These are phyloP conservation scores for Globisporangium perplexum DNA, from an alignment of 352 stramenopile species.

Conservation along the genomic window DNA sequence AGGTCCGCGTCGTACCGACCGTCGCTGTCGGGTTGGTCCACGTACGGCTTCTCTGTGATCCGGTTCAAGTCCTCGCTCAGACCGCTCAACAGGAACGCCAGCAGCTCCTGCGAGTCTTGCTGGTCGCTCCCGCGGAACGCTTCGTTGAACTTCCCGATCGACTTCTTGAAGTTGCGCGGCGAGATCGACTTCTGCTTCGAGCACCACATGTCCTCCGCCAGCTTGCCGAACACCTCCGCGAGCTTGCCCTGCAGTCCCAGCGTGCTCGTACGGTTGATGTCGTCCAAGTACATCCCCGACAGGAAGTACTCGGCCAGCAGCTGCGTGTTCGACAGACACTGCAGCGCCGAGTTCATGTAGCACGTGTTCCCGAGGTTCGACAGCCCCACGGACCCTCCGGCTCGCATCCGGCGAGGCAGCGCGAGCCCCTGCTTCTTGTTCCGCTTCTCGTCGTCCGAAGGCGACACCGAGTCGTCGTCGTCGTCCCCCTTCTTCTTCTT, in stretches of 20 bases:
- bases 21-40: constrained; percentile 97
- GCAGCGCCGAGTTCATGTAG: constrained; percentile 94
- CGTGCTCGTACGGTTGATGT: constrained; percentile 97
- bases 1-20: constrained; percentile 96
- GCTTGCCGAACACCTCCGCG: constrained; percentile 92
- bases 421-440: constrained; percentile 45
- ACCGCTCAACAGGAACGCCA: constrained; percentile 95
- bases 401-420: constrained; percentile 70
- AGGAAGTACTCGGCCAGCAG: constrained; percentile 96
- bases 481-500: constrained; percentile 58
- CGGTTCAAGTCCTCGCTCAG: constrained; percentile 99
- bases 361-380: constrained; percentile 95
- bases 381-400: constrained; percentile 67
- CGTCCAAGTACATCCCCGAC: constrained; percentile 85
- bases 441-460: constrained; percentile 49
- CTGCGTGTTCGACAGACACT: constrained; percentile 95
- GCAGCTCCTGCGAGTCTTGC: constrained; percentile 97
- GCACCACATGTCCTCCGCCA: constrained; percentile 95
- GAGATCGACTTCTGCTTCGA: constrained; percentile 91
- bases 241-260: constrained; percentile 94
- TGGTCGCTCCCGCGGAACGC: constrained; percentile 97
- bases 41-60: constrained; percentile 95
- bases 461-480: constrained; percentile 35
- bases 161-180: constrained; percentile 92
- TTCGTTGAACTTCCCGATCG: constrained; percentile 92